phyloP scores from a whole-genome alignment of 225 moss, liverwort and hornwort species.

The Straminergon stramineum region DNA sequence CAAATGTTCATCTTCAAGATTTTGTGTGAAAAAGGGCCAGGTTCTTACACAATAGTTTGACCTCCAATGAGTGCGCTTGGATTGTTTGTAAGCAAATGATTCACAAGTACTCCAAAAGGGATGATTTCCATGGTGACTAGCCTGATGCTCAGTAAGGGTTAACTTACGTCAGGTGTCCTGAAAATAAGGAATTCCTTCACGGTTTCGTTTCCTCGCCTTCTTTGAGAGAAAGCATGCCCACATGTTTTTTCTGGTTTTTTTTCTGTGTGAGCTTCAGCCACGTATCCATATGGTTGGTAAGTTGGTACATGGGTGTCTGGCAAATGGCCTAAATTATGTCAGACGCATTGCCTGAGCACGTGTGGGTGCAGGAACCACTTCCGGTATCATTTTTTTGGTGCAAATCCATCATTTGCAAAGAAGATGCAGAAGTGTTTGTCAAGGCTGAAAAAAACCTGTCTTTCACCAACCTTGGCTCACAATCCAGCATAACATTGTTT shows the following conservation, averaged over 20 bases:
- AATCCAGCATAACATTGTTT: not conserved
- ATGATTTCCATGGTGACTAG: not conserved
- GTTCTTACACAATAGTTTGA: too few species aligned
- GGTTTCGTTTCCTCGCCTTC: not conserved
- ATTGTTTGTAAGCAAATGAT: too few species aligned
- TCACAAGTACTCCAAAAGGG: not conserved
- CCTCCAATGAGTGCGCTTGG: not conserved
- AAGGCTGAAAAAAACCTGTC: not conserved
- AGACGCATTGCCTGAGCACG: too few species aligned
- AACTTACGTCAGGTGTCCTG: not conserved
- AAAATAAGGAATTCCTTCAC: not conserved
- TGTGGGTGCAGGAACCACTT: not conserved
- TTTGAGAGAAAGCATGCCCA: not conserved
- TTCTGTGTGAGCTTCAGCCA: not conserved
- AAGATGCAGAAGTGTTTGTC: not conserved
- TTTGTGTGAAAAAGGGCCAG: too few species aligned
- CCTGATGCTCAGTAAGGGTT: fast-evolving
- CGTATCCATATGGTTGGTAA: fast-evolving
- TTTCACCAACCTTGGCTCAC: not conserved
- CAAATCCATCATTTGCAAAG: not conserved
- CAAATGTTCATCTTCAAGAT: not conserved
- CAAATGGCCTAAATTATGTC: too few species aligned
- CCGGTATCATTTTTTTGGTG: not conserved
- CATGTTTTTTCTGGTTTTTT: not conserved
- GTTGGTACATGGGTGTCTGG: not conserved